Percentiles rank a stretch among this genome's conserved stretches.
These are phyloP conservation scores for Porphyrellus cyaneotinctus DNA, from an alignment of 768 basidiomycete species.

Conservation along the genomic window DNA sequence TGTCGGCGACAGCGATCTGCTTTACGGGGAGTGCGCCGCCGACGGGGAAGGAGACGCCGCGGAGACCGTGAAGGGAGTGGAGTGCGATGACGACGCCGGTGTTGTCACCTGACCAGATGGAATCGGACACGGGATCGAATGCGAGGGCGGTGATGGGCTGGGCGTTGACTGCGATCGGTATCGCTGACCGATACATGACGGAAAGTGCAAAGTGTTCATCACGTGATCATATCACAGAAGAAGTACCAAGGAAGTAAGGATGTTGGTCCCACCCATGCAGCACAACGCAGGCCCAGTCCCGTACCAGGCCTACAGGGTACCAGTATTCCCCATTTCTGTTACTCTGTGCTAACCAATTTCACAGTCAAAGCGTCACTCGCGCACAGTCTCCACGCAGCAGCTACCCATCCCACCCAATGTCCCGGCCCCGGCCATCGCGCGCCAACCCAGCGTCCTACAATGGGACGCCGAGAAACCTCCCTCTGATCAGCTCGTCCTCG, in stretches of 20 bases:
- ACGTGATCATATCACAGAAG: slow-evolving; percentile 12
- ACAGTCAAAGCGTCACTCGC: slow-evolving; percentile 48
- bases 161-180: slow-evolving; percentile 11
- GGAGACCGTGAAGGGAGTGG: slow-evolving; percentile 57
- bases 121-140: slow-evolving; percentile 90
- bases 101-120: slow-evolving; percentile 80
- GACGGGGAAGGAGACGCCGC: slow-evolving; percentile 71
- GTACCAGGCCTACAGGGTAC: slow-evolving; percentile 49
- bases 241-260: no score
- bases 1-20: slow-evolving; percentile 74
- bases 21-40: slow-evolving; percentile 66
- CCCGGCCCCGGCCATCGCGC: neutral
- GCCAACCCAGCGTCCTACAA: neutral
- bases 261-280: slow-evolving; percentile 3
- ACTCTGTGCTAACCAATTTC: neutral
- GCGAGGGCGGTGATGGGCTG: slow-evolving; percentile 70
- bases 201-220: neutral
- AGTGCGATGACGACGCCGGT: slow-evolving; percentile 67
- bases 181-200: slow-evolving; percentile 20
- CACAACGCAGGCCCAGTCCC: slow-evolving; percentile 33
- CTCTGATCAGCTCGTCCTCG: neutral
- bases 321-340: neutral
- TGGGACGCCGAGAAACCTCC: slow-evolving; percentile 21
- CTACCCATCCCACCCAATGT: slow-evolving; percentile 24
- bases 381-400: slow-evolving; percentile 31